A percentile compares a stretch with the other conserved stretches of the same genome.
Evolutionary conservation across 768 basidiomycete genomes (phyloP).

Genomic region (Suillus clintonianus): DNA sequence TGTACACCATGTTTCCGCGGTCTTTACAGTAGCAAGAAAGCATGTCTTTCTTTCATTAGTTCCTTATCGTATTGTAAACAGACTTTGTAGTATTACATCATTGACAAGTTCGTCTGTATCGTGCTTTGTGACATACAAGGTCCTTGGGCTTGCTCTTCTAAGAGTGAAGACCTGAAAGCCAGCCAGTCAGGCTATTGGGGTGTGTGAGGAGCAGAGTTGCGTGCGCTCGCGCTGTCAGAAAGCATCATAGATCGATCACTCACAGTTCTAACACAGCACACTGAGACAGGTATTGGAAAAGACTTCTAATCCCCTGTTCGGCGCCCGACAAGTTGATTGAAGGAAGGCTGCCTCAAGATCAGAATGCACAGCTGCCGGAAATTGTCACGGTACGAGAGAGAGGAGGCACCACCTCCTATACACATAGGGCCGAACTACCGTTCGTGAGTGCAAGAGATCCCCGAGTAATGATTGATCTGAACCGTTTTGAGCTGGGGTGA

Average conservation of each 20-base stretch:
- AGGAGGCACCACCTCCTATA: too few relatives aligned
- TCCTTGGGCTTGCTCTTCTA: neutral
- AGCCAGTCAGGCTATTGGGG: neutral
- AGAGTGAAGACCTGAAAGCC: neutral
- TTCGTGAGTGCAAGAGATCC: neutral
- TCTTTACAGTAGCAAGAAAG: neutral
- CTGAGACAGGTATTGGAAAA: neutral
- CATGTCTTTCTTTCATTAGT: neutral
- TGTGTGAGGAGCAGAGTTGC: neutral
- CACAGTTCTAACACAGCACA: neutral
- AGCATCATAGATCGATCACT: neutral
- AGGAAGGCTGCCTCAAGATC: neutral
- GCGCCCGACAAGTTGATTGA: neutral
- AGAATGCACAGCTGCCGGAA: neutral
- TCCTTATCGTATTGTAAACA: neutral
- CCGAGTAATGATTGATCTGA: neutral
- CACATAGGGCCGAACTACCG: neutral
- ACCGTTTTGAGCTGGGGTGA: neutral
- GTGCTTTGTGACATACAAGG: neutral
- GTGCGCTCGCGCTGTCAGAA: neutral
- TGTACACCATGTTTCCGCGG: neutral
- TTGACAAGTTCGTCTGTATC: neutral
- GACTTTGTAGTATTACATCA: neutral
- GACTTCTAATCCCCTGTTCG: neutral
- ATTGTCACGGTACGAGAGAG: neutral